Evolutionary conservation across 1,139 yeast genomes (phyloP).

Genomic region (Wickerhamomyces sp.): DNA sequence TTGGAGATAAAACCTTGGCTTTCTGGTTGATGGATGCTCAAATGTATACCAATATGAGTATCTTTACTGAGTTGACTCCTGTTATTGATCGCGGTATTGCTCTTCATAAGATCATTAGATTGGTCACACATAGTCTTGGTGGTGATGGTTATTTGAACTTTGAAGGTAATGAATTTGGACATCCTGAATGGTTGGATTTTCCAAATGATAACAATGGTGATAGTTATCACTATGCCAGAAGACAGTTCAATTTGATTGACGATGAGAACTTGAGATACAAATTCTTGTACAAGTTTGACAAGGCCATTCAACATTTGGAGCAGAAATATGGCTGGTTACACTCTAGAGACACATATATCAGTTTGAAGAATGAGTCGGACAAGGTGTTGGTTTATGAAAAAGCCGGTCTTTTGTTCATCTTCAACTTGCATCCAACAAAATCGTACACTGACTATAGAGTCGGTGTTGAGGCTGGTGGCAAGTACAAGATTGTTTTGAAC

Average conservation of each 20-base stretch:
- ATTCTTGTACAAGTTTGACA: constrained; percentile 72
- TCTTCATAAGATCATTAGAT: constrained; percentile 83
- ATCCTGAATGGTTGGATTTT: constrained; percentile 98
- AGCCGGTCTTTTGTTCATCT: constrained; percentile 75
- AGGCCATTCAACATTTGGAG: constrained; percentile 78
- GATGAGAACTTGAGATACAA: constrained; percentile 79
- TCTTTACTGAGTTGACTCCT: constrained; percentile 64
- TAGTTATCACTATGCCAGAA: constrained; percentile 88
- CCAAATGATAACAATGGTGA: constrained; percentile 87
- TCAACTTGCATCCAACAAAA: constrained; percentile 83
- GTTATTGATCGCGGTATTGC: constrained; percentile 85
- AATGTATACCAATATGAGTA: constrained; percentile 95
- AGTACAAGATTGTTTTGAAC: constrained; percentile 67
- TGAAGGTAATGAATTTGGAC: constrained; percentile 98
- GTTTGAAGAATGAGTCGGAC: constrained; percentile 83
- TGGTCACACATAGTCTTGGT: constrained; percentile 81
- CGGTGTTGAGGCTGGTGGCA: constrained; percentile 80
- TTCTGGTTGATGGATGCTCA: constrained; percentile 99
- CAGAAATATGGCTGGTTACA: constrained; percentile 64
- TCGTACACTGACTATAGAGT: constrained; percentile 84
- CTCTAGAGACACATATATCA: constrained; percentile 76
- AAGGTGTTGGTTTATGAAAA: constrained; percentile 87
- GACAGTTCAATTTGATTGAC: constrained; percentile 84
- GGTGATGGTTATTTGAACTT: constrained; percentile 96
- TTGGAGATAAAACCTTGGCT: constrained; percentile 94